Base-by-base conservation (phyloP, 1,139 yeast genomes). In the Groenewaldozyma auringiensis region DNA sequence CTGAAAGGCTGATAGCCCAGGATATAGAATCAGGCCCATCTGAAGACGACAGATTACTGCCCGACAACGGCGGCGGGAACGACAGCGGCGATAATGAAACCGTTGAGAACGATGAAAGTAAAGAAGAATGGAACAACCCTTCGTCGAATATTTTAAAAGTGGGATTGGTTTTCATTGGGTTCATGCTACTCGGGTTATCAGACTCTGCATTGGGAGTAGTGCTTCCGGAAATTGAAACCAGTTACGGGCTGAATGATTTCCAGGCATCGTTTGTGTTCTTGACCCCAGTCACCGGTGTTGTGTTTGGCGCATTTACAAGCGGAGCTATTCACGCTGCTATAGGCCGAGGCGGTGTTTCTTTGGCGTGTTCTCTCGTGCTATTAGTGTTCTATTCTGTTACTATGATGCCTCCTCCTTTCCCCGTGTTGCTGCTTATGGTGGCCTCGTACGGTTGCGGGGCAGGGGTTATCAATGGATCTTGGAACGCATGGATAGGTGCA, bases 381-480 rank as follows among this genome's bases (percentile, higher is more conserved):
- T 47, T 65, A 22, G 44, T 67, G 4, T 71, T 72, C 68, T 72
- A 64, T 53, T 58, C 68, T 0, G 56, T 73, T 2, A 70, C 72
- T 9, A 55, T 68, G 40, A 66, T 70, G 41, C 70, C 53, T 60
- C 78, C 47, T 52, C 66, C 66, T 0, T 61, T 56, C 44, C 57
- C 63, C 2, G 44, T 73, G 3, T 68, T 75, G 8, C 79, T 76
- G 13, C 57, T 72, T 22, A 81, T 71, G 0, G 78, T 73, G 55
- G 76, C 75, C 58, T 61, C 78, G 50, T 79, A 81, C 2, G 86
- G 86, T 0, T 55, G 75, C 34, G 86, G 85, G 1, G 58, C 70
- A 29, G 85, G 83, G 0, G 60, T 70, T 14, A 70, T 73, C 2
- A 65, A 76, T 22, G 72, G 82, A 2, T 79, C 78, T 48, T 69